Percentiles rank a stretch among this genome's conserved stretches.
phyloP scores from a whole-genome alignment of 2,329 filamentous ascomycete genomes.

The Colletotrichum abscissum region DNA sequence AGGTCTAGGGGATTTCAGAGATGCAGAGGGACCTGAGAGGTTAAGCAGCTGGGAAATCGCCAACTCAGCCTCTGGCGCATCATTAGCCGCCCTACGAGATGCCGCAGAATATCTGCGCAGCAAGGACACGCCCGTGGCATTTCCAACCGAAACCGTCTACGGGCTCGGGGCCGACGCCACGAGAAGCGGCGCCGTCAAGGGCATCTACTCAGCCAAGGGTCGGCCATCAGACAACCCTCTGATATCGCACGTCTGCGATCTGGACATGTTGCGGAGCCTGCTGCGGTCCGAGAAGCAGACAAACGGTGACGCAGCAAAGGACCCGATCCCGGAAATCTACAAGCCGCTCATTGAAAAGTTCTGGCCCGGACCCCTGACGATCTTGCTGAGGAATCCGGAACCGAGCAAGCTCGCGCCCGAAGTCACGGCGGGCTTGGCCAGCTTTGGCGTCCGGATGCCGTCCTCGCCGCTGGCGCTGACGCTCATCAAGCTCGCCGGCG shows the following conservation, averaged over 20 bases:
- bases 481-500: slow-evolving; percentile 82
- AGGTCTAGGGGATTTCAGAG: slow-evolving; percentile 48
- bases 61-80: slow-evolving; percentile 41
- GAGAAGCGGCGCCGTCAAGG: slow-evolving; percentile 81
- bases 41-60: slow-evolving; percentile 57
- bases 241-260: slow-evolving; percentile 89
- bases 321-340: slow-evolving; percentile 79
- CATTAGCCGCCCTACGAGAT: slow-evolving; percentile 61
- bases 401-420: slow-evolving; percentile 82
- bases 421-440: slow-evolving; percentile 86
- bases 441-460: slow-evolving; percentile 93
- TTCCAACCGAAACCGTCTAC: slow-evolving; percentile 98
- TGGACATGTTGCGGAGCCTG: slow-evolving; percentile 78
- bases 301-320: slow-evolving; percentile 39
- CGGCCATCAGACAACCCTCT: slow-evolving; percentile 94
- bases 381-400: slow-evolving; percentile 83
- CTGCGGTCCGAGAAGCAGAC: slow-evolving; percentile 50
- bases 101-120: slow-evolving; percentile 75
- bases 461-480: slow-evolving; percentile 85
- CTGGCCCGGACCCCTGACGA: slow-evolving; percentile 95
- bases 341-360: slow-evolving; percentile 81
- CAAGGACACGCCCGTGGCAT: slow-evolving; percentile 84
- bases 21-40: slow-evolving; percentile 42
- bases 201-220: slow-evolving; percentile 94
- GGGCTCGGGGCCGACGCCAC: slow-evolving; percentile 97